Conservation (phyloP, 257 asterid species). For the Fraxinus anomala region DNA sequence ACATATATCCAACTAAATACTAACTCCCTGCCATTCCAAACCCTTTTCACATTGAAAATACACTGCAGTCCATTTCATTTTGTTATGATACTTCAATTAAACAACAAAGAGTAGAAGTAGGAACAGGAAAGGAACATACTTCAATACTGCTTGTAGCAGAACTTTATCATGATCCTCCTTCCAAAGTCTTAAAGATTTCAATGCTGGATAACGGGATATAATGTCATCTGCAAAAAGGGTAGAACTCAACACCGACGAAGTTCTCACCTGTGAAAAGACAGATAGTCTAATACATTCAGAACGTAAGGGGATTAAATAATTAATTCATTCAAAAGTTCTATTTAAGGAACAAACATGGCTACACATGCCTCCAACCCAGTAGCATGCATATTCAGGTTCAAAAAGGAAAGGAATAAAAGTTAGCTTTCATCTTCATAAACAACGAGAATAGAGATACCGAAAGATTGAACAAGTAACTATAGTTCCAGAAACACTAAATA, state of each 20-base stretch:
- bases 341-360: slow-evolving; percentile 6
- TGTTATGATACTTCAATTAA: slow-evolving; percentile 10
- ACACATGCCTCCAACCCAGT: slow-evolving; percentile 14
- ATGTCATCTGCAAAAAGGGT: slow-evolving; percentile 68
- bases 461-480: background rate
- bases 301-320: background rate
- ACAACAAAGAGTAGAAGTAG: background rate
- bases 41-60: background rate
- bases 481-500: background rate
- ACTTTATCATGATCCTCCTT: slow-evolving; percentile 75
- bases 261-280: slow-evolving; percentile 52
- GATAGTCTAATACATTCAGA: background rate
- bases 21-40: background rate
- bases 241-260: slow-evolving; percentile 45
- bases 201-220: slow-evolving; percentile 68
- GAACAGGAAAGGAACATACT: slow-evolving; percentile 45
- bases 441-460: slow-evolving; percentile 12
- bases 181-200: slow-evolving; percentile 84
- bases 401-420: slow-evolving; percentile 18
- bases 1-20: background rate
- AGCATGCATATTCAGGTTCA: slow-evolving; percentile 15
- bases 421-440: slow-evolving; percentile 14
- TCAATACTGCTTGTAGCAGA: slow-evolving; percentile 77
- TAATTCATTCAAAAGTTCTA: slow-evolving; percentile 9
- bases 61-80: background rate